Evolutionary conservation across 768 basidiomycete genomes (phyloP), one percentile per base, ranked within the genome.

Genomic region (Suillus lakei): DNA sequence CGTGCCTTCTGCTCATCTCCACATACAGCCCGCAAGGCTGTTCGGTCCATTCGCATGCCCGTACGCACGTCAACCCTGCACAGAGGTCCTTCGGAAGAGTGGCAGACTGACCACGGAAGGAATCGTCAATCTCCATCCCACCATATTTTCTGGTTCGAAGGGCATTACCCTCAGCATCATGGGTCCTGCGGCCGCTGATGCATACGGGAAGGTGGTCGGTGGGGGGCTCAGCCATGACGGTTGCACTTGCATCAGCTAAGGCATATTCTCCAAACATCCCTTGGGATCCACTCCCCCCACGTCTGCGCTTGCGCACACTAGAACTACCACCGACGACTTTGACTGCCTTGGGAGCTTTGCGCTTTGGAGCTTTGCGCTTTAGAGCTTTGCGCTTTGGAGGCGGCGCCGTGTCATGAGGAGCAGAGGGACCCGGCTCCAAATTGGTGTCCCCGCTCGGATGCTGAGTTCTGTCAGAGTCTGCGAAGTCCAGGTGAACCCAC

Each of bases 21-120:
- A 46, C 10, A 5, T n/a, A 46, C 4, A 46, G n/a, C 0, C 44
- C 44, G n/a, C 44, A 46, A 10, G 44, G 44, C 9, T 10, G 4
- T n/a, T 46, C n/a, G n/a, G n/a, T n/a, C 44, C 44, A 46, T 3
- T n/a, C 44, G 44, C 44, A 46, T 46, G 9, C 9, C n/a, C 44
- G 44, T 12, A 46, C n/a, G 12, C 46, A 48, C 4, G 12, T 13
- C n/a, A 48, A 23, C 5, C 46, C 46, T 13, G 46, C n/a, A 48
- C n/a, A n/a, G 46, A 48, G 46, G n/a, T 48, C 46, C 5, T 48
- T 23, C 0, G 12, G 5, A 5, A 13, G n/a, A 48, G 46, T 12
- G 44, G n/a, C 2, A 13, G n/a, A 46, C n/a, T 2, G n/a, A 46
- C 10, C n/a, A 2, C 4, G 2, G 5, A 2, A 0, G n/a, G n/a